Base-by-base conservation (phyloP, 805 yeast genomes). In the Candida silvicultrix region DNA sequence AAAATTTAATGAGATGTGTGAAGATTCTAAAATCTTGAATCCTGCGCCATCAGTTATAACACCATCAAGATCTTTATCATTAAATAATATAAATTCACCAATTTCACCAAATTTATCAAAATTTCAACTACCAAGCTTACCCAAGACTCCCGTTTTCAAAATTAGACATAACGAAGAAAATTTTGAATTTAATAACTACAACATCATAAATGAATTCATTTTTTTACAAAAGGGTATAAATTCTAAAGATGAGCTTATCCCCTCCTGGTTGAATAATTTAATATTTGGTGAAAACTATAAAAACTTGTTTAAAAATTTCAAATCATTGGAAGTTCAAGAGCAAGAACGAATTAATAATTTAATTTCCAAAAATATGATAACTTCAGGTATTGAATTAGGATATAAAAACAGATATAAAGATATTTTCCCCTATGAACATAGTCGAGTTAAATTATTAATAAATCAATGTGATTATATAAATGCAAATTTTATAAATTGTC, bases 341-440 rank as follows among this genome's bases (percentile, higher is more conserved):
- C 79, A 80, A 51, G 72, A 71, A 16, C 69, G 97, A 38, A 69
- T 89, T 47, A 78, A 80, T 47, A 60, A 66, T 39, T 55, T 59
- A 56, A 51, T 64, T 19, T 44, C 58, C 1, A 48, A 52, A 14
- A 50, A 59, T 45, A 45, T 59, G 15, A 45, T 60, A 40, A 52
- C 62, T 9, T 49, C 49, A 5, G 97, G 96, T 7, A 81, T 89
- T 38, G 96, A 89, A 63, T 72, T 81, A 38, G 92, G 95, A 22
- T 64, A 74, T 44, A 89, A 89, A 58, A 89, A 90, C 63, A 68
- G 98, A 49, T 90, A 90, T 69, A 85, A 86, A 56, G 95, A 90
- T 62, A 86, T 90, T 38, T 83, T 85, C 57, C 89, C 96, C 4
- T 90, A 78, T 64, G 95, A 87, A 59, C 92, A 86, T 57, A 77